Evolutionary conservation across 148 eudicot species (phyloP), one percentile per base, ranked within the genome.

Genomic region (Tetragonia tetragonoides): DNA sequence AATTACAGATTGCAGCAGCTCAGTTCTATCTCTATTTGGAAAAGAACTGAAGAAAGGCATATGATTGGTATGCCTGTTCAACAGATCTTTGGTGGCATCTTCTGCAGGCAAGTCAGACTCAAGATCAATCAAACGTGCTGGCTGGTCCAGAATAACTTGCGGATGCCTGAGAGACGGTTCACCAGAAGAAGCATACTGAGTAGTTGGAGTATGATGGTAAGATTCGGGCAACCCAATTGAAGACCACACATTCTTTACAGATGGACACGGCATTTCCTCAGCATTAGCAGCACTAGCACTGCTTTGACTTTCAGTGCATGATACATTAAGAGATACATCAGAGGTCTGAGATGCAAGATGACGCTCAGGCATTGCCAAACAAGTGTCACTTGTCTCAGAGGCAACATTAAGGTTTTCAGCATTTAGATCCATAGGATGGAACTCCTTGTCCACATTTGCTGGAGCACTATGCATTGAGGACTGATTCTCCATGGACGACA

Each of bases 1-100:
- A 62, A 88, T 85, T 42, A 88, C 66, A 47, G 97, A 82, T 41
- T 88, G 94, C 18, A 83, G 78, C 37, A 90, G 73, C 73, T 90
- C 97, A 71, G 70, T 88, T 73, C 86, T 84, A 51, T 86, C 90
- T 81, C 84, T 79, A 73, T 79, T 80, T 15, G 85, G 73, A 42
- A 80, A 90, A 70, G 90, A 67, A 77, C 75, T 82, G 75, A 84
- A 85, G 82, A 84, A 87, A 47, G 93, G 70, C 79, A 83, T 57
- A 10, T 80, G 85, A 65, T 78, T 78, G 54, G 88, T 53, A 78
- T 85, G 89, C 71, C 84, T 87, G 57, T 84, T 90, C 86, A 90
- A 79, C 41, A 86, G 53, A 77, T 78, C 82, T 75, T 87, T 89
- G 66, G 85, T 81, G 14, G 80, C 40, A 73, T 77, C 88, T 40